Conservation (phyloP, 78 protist genomes). For the Dictyostelium firmibasis region DNA sequence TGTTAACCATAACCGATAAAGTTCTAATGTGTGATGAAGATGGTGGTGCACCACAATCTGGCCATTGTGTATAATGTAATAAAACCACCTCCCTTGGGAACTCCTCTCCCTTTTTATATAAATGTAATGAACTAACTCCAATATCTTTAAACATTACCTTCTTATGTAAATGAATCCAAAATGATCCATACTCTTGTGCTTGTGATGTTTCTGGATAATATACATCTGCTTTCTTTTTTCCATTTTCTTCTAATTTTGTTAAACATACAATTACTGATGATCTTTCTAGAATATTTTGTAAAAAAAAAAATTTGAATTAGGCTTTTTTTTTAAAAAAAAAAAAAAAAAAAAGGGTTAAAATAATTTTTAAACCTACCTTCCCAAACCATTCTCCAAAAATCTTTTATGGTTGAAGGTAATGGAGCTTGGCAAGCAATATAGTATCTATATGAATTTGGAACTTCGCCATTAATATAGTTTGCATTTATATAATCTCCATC, state of each 20-base stretch:
- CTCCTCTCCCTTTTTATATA: slow-evolving; percentile 69
- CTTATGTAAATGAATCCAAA: slow-evolving; percentile 67
- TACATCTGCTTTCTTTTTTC: slow-evolving; percentile 75
- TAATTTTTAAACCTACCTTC: slow-evolving; percentile 29
- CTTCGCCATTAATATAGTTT: slow-evolving; percentile 79
- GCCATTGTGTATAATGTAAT: slow-evolving; percentile 70
- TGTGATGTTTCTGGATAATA: slow-evolving; percentile 73
- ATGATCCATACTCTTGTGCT: slow-evolving; percentile 59
- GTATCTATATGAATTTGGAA: slow-evolving; percentile 71
- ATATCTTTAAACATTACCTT: slow-evolving; percentile 70
- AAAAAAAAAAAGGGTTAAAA: too few species aligned
- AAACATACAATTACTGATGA: slow-evolving; percentile 74
- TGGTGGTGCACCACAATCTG: slow-evolving; percentile 68
- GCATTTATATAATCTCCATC: slow-evolving; percentile 80
- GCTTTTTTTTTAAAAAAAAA: too few species aligned
- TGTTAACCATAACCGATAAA: slow-evolving; percentile 35
- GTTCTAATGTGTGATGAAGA: slow-evolving; percentile 50
- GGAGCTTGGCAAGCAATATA: slow-evolving; percentile 83
- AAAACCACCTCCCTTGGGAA: slow-evolving; percentile 75
- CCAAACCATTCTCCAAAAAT: slow-evolving; percentile 86
- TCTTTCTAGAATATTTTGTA: not conserved
- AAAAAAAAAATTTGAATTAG: not conserved
- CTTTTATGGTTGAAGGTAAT: slow-evolving; percentile 50
- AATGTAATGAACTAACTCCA: slow-evolving; percentile 55
- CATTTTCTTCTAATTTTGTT: slow-evolving; percentile 74